A percentile compares a stretch with the other conserved stretches of the same genome.
phyloP scores from a whole-genome alignment of 306 rosid genomes.

The Parietaria judaica region DNA sequence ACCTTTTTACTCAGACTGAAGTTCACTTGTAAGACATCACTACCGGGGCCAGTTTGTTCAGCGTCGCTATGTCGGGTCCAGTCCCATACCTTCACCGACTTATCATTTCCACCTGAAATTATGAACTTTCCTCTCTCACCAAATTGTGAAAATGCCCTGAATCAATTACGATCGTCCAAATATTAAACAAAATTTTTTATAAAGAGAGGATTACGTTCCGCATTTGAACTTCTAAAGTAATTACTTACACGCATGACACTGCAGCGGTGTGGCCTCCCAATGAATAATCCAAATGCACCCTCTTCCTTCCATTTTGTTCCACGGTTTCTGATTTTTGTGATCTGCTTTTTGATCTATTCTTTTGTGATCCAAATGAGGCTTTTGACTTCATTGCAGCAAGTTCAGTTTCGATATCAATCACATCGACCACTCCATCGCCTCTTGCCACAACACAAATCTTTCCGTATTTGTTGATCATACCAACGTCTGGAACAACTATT shows the following conservation, averaged over 20 bases:
- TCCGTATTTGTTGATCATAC: conserved; percentile 61
- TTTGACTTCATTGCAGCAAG: conserved; percentile 38
- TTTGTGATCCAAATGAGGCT: conserved; percentile 32
- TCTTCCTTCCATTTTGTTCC: conserved; percentile 39
- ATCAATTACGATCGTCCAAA: conserved; percentile 25
- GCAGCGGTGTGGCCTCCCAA: conserved; percentile 81
- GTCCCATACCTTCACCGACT: conserved; percentile 76
- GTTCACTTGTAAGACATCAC: conserved; percentile 28
- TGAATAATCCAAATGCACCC: conserved; percentile 67
- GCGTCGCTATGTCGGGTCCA: conserved; percentile 44
- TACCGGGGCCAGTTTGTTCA: conserved; percentile 16
- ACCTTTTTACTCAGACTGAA: conserved; percentile 61
- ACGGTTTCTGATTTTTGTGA: conserved; percentile 21
- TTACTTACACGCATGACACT: conserved; percentile 69
- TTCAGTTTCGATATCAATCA: conserved; percentile 63
- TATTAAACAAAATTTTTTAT: background rate
- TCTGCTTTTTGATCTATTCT: conserved; percentile 36
- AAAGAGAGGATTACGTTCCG: too few relatives aligned
- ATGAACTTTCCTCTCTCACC: conserved; percentile 82
- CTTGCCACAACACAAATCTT: conserved; percentile 75
- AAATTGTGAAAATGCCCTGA: conserved; percentile 74
- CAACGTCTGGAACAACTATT: conserved; percentile 72
- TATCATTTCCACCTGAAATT: conserved; percentile 85
- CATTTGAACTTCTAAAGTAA: background rate
- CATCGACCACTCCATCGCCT: conserved; percentile 70